Conservation (phyloP, 2,329 filamentous ascomycete genomes). For the Fusarium newnesense region DNA sequence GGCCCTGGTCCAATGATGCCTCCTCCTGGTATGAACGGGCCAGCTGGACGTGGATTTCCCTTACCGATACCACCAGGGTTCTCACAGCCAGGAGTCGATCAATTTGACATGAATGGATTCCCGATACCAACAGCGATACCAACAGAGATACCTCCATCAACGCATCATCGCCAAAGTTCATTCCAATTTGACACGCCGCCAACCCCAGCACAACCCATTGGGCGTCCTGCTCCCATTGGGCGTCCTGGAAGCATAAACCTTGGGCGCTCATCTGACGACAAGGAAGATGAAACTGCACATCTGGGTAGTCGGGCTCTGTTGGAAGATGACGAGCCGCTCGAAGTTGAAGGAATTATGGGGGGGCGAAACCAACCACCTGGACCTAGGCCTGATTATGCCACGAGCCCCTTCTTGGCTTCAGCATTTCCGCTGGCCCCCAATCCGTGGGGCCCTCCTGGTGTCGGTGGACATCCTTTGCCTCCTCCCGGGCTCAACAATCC, state of each 20-base stretch:
- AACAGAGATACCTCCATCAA: constrained; percentile 48
- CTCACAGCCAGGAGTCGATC: constrained; percentile 44
- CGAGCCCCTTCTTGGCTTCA: constrained; percentile 56
- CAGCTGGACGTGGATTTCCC: constrained; percentile 57
- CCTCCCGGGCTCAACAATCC: constrained; percentile 59
- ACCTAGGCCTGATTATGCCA: constrained; percentile 54
- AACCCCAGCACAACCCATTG: constrained; percentile 75
- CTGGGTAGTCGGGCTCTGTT: constrained; percentile 91
- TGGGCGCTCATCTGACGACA: constrained; percentile 61
- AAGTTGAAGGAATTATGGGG: constrained; percentile 47
- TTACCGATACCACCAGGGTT: constrained; percentile 52
- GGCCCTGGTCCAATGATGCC: constrained; percentile 58
- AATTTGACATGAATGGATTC: constrained; percentile 48
- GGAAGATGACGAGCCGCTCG: constrained; percentile 73
- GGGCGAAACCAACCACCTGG: constrained; percentile 64
- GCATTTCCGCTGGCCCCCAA: constrained; percentile 52
- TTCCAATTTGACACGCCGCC: constrained; percentile 70
- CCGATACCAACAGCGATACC: constrained; percentile 48
- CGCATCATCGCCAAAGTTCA: constrained; percentile 82
- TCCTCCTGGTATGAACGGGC: constrained; percentile 63
- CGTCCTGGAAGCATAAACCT: constrained; percentile 79
- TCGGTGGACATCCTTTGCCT: constrained; percentile 52
- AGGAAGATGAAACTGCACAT: constrained; percentile 80
- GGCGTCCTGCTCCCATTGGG: constrained; percentile 87
- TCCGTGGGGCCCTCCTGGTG: constrained; percentile 55